These are phyloP conservation scores for Penicillium hesseltinei DNA, from an alignment of 2,329 filamentous ascomycete species.

Conservation along the genomic window DNA sequence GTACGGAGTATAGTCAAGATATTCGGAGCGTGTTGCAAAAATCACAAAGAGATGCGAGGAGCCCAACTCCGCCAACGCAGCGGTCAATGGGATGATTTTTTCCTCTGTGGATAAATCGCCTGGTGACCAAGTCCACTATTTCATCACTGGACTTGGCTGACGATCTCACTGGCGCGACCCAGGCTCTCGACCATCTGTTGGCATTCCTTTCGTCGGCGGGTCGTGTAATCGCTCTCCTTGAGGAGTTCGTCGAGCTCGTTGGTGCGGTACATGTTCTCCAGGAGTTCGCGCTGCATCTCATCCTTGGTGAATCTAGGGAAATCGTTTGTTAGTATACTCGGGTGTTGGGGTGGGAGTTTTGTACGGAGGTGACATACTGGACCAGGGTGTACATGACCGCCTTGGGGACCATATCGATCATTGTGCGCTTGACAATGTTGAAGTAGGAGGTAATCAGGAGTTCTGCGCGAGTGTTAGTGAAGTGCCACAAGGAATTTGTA, in stretches of 20 bases:
- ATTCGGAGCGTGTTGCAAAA: constrained; percentile 13
- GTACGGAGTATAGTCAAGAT: constrained; percentile 17
- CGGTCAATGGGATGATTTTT: background rate
- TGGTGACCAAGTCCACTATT: background rate
- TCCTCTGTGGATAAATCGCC: background rate
- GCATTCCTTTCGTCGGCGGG: constrained; percentile 93
- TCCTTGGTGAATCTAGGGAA: constrained; percentile 79
- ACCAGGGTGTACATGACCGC: constrained; percentile 98
- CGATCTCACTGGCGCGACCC: constrained; percentile 87
- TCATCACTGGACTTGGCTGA: constrained; percentile 67
- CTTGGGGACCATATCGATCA: constrained; percentile 99
- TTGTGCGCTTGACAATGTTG: constrained; percentile 95
- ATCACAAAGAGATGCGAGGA: constrained; percentile 15
- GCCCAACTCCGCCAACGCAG: constrained; percentile 21
- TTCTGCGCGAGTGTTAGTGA: constrained; percentile 54
- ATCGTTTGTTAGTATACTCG: constrained; percentile 14
- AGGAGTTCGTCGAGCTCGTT: constrained; percentile 89
- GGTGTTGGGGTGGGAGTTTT: no score
- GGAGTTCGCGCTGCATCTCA: constrained; percentile 94
- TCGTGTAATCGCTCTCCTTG: constrained; percentile 97
- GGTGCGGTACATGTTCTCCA: constrained; percentile 95
- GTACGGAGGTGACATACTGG: constrained; percentile 61
- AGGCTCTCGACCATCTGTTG: constrained; percentile 98
- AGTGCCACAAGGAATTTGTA: background rate
- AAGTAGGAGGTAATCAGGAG: constrained; percentile 95